Percentiles rank a stretch among this genome's conserved stretches.
Conservation (phyloP, 805 yeast species). For the Candida succiphila region DNA sequence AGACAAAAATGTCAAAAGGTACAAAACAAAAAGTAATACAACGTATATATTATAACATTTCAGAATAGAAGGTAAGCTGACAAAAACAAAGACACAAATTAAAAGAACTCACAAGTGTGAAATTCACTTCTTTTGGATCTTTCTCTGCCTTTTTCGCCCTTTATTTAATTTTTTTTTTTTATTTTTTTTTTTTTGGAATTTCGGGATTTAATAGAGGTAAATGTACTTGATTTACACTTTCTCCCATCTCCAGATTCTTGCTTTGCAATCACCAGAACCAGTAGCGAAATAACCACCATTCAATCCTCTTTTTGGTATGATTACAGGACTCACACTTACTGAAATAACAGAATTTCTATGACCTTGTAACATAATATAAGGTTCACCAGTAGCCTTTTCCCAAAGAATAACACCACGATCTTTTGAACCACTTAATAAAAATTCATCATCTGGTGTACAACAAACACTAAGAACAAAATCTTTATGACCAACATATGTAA, state of each 20-base stretch:
- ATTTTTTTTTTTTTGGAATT: too few species aligned
- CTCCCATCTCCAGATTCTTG: conserved; percentile 91
- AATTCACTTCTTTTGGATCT: too few species aligned
- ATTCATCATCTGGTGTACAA: conserved; percentile 86
- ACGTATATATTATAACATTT: background rate
- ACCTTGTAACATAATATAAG: conserved; percentile 91
- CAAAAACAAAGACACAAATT: too few species aligned
- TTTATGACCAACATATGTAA: conserved; percentile 90
- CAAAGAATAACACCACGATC: conserved; percentile 96
- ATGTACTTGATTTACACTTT: conserved; percentile 10
- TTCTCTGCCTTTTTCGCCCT: too few species aligned
- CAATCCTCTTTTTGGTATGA: conserved; percentile 38
- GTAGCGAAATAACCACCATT: conserved; percentile 87
- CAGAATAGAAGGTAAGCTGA: background rate
- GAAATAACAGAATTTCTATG: conserved; percentile 93
- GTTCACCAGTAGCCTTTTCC: conserved; percentile 89
- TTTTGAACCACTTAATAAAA: conserved; percentile 88
- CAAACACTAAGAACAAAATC: conserved; percentile 94
- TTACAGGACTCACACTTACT: conserved; percentile 82
- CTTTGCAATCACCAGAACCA: conserved; percentile 95
- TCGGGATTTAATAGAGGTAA: too few species aligned
- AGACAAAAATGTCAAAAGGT: background rate
- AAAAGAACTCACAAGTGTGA: too few species aligned
- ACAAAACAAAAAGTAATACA: background rate
- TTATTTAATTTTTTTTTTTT: too few species aligned